Percentiles rank a stretch among this genome's conserved stretches.
phyloP scores from a whole-genome alignment of 306 rosid species.

The Cicer bijugum region DNA sequence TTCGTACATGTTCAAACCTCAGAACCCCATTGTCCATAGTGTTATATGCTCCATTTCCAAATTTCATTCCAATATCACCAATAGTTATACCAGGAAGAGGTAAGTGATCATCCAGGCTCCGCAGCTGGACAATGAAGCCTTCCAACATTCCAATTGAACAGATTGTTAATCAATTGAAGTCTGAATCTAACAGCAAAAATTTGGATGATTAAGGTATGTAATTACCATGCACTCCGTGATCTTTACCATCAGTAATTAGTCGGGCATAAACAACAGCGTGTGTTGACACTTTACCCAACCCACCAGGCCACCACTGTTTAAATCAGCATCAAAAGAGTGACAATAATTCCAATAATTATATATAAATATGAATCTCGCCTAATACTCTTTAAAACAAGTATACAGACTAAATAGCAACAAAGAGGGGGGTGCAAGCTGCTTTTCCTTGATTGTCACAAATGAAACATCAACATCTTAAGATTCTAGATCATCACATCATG shows the following conservation, averaged over 20 bases:
- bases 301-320: slow-evolving; percentile 99
- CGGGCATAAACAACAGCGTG: slow-evolving; percentile 86
- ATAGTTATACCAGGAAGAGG: slow-evolving; percentile 91
- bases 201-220: slow-evolving; percentile 32
- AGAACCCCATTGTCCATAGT: slow-evolving; percentile 97
- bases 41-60: slow-evolving; percentile 95
- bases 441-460: slow-evolving; percentile 22
- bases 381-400: slow-evolving; percentile 27
- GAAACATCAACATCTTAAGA: slow-evolving; percentile 19
- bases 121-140: slow-evolving; percentile 94
- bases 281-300: slow-evolving; percentile 89
- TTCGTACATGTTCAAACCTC: slow-evolving; percentile 77
- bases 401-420: slow-evolving; percentile 20
- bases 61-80: slow-evolving; percentile 96
- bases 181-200: slow-evolving; percentile 23
- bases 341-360: slow-evolving; percentile 31
- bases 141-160: slow-evolving; percentile 56
- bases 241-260: slow-evolving; percentile 70
- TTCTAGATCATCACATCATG: slow-evolving; percentile 28
- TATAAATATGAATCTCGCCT: slow-evolving; percentile 1
- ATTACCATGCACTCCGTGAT: slow-evolving; percentile 90
- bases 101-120: slow-evolving; percentile 93
- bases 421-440: slow-evolving; percentile 5
- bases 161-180: slow-evolving; percentile 28
- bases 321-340: slow-evolving; percentile 43